A percentile compares a stretch with the other conserved stretches of the same genome.
Conservation (phyloP, 768 basidiomycete genomes). For the Rhizopogon salebrosus region DNA sequence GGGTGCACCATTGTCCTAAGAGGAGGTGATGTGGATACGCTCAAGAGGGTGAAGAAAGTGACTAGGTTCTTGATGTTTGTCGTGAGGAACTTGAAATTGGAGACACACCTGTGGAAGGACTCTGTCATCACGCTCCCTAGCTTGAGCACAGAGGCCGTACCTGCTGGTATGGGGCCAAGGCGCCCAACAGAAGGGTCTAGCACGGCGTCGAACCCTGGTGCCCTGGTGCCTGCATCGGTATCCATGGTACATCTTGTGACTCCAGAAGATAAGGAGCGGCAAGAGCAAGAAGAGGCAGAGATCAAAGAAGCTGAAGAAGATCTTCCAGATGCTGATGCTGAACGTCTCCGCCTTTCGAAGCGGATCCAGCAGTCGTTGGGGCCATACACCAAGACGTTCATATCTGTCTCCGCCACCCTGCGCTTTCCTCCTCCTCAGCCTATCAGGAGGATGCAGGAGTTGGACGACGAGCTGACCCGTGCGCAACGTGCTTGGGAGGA, state of each 20-base stretch:
- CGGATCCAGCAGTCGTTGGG: conserved; percentile 80
- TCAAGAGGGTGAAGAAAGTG: conserved; percentile 86
- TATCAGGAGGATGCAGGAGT: conserved; percentile 79
- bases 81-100: conserved; percentile 89
- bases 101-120: conserved; percentile 92
- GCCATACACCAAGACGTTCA: conserved; percentile 80
- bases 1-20: conserved; percentile 92
- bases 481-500: conserved; percentile 83
- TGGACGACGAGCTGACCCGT: conserved; percentile 71
- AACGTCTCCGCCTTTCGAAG: conserved; percentile 61
- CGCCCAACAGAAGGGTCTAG: conserved; percentile 20
- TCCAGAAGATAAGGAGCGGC: conserved; percentile 13
- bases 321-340: conserved; percentile 68
- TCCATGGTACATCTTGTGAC: conserved; percentile 19
- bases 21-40: conserved; percentile 76
- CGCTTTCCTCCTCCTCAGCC: conserved; percentile 92
- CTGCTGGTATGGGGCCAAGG: conserved; percentile 23
- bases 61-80: conserved; percentile 90
- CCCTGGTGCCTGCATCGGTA: conserved; percentile 16
- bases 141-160: conserved; percentile 62
- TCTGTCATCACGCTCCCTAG: conserved; percentile 72
- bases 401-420: conserved; percentile 90
- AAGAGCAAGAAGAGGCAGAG: conserved; percentile 4
- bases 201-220: conserved; percentile 8
- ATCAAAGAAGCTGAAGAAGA: conserved; percentile 36